These are phyloP conservation scores for Cyathus striatus DNA, from an alignment of 768 basidiomycete species.

Conservation along the genomic window DNA sequence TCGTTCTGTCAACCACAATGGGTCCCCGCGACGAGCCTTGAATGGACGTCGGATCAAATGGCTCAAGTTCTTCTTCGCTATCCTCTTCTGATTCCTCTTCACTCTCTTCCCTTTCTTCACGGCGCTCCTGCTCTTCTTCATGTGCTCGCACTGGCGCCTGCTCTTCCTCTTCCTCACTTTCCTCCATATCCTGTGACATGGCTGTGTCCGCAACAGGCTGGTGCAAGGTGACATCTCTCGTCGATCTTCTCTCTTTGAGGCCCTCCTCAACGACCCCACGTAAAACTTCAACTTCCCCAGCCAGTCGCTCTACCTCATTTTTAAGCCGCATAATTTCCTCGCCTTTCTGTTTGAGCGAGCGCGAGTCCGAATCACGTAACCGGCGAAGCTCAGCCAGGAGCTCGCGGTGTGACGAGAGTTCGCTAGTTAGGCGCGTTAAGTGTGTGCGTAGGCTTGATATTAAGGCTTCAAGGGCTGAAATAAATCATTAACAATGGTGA, in stretches of 20 bases:
- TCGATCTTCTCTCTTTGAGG: slow-evolving; percentile 62
- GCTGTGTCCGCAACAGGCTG: slow-evolving; percentile 23
- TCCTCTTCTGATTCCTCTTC: slow-evolving; percentile 19
- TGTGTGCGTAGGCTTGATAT: slow-evolving; percentile 71
- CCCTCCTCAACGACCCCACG: slow-evolving; percentile 85
- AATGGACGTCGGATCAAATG: slow-evolving; percentile 28
- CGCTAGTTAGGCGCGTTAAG: slow-evolving; percentile 70
- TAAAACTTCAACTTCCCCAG: slow-evolving; percentile 83
- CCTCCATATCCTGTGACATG: slow-evolving; percentile 28
- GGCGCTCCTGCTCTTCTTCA: slow-evolving; percentile 11
- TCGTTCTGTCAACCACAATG: slow-evolving; percentile 31
- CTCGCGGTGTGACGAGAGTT: slow-evolving; percentile 72
- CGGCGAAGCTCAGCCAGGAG: slow-evolving; percentile 62
- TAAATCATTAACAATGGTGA: slow-evolving; percentile 2
- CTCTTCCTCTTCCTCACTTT: slow-evolving; percentile 16
- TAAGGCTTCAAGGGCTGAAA: slow-evolving; percentile 81
- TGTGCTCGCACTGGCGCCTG: slow-evolving; percentile 9
- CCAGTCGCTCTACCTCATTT: slow-evolving; percentile 75
- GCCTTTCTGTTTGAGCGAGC: slow-evolving; percentile 52
- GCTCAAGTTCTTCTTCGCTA: slow-evolving; percentile 26
- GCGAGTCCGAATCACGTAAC: slow-evolving; percentile 58
- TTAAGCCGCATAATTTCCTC: slow-evolving; percentile 64
- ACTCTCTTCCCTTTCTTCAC: slow-evolving; percentile 12
- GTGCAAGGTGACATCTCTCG: slow-evolving; percentile 35
- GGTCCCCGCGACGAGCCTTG: slow-evolving; percentile 22